A percentile compares a stretch with the other conserved stretches of the same genome.
These are phyloP conservation scores for Acanthochlamys bracteata DNA, from an alignment of 106 monocot species.

Conservation along the genomic window DNA sequence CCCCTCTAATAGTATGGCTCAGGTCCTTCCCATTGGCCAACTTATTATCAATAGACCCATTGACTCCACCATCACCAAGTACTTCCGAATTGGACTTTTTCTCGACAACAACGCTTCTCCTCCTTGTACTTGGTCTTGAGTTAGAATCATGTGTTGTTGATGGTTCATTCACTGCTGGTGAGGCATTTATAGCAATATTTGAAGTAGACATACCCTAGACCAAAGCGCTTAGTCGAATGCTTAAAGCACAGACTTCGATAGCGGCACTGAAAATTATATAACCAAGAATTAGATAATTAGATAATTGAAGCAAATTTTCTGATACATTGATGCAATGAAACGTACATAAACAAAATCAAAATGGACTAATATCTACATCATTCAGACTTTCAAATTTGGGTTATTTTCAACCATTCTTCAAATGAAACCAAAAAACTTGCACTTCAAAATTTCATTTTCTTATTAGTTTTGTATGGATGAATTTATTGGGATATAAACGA, in stretches of 20 bases:
- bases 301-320: no score
- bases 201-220: background rate
- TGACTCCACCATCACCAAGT: conserved; percentile 17
- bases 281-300: no score
- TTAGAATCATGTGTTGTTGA: background rate
- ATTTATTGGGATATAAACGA: no score
- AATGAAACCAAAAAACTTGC: no score
- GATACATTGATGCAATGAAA: no score
- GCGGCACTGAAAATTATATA: background rate
- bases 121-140: conserved; percentile 2
- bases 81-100: no score
- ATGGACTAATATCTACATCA: no score
- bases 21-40: conserved; percentile 37
- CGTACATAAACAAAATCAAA: no score
- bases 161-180: background rate
- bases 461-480: no score
- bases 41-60: conserved; percentile 19
- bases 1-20: conserved; percentile 48
- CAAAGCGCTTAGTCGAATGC: background rate
- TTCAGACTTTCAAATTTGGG: no score
- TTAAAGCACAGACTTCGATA: background rate
- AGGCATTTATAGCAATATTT: background rate
- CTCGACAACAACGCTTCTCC: conserved; percentile 3
- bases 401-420: no score
- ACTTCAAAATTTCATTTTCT: no score